Percentiles rank a stretch among this genome's conserved stretches.
Conservation (phyloP, 2,329 filamentous ascomycete species). For the Pseudopyrenochaeta lycopersici region DNA sequence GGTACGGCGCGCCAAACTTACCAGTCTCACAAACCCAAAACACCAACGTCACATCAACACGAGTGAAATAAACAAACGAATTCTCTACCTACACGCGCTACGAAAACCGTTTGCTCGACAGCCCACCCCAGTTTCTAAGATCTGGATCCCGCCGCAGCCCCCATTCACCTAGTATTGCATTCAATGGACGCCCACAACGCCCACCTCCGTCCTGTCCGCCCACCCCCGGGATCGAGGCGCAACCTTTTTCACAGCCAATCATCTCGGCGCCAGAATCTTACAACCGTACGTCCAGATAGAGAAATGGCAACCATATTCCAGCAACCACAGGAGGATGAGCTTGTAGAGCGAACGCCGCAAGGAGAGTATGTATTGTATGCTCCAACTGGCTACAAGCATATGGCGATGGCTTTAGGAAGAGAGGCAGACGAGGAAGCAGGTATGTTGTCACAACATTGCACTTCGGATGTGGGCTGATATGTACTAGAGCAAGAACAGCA, state of each 20-base stretch:
- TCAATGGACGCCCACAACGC: slow-evolving; percentile 21
- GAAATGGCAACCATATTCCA: slow-evolving; percentile 26
- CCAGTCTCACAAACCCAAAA: neutral
- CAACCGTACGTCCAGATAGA: slow-evolving; percentile 31
- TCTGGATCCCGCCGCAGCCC: neutral
- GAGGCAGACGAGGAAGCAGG: slow-evolving; percentile 45
- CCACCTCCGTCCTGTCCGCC: slow-evolving; percentile 36
- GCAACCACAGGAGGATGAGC: slow-evolving; percentile 49
- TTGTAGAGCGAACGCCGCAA: slow-evolving; percentile 59
- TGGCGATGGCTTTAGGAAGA: slow-evolving; percentile 23
- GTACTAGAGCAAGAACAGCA: slow-evolving; percentile 44
- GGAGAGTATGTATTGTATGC: slow-evolving; percentile 56
- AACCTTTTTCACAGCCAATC: slow-evolving; percentile 36
- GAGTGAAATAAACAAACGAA: neutral
- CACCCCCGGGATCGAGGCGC: slow-evolving; percentile 36
- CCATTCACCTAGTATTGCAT: slow-evolving; percentile 2
- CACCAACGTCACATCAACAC: slow-evolving; percentile 6
- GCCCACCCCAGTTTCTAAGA: neutral
- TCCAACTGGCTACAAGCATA: slow-evolving; percentile 34
- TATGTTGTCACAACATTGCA: slow-evolving; percentile 12
- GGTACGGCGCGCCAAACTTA: slow-evolving; percentile 14
- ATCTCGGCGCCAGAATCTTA: slow-evolving; percentile 34
- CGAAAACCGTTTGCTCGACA: neutral
- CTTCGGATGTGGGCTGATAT: neutral
- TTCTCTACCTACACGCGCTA: neutral